phyloP scores from a whole-genome alignment of 139 green algal species.

The Picochlorum sp. region DNA sequence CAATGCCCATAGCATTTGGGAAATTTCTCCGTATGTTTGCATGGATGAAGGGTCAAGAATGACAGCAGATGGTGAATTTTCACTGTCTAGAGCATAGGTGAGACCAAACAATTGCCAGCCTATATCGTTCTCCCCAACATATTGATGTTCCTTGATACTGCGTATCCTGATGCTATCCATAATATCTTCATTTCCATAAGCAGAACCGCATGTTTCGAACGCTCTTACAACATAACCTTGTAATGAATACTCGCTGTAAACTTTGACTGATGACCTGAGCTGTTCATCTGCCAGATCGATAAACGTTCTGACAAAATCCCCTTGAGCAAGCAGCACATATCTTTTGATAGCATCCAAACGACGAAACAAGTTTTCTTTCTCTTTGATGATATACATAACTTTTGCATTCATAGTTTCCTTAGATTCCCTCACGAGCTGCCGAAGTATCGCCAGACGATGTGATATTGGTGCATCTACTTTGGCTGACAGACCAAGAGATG shows the following conservation, averaged over 20 bases:
- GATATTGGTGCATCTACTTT: neutral
- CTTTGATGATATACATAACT: constrained; percentile 63
- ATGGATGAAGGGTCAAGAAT: constrained; percentile 32
- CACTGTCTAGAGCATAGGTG: constrained; percentile 52
- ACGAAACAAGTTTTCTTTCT: constrained; percentile 45
- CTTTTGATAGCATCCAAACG: constrained; percentile 75
- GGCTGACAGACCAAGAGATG: neutral
- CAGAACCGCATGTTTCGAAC: constrained; percentile 48
- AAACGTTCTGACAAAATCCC: constrained; percentile 75
- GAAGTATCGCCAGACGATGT: constrained; percentile 25
- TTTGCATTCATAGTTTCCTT: constrained; percentile 43
- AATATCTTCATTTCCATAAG: constrained; percentile 62
- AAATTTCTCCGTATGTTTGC: constrained; percentile 60
- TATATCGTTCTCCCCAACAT: constrained; percentile 3
- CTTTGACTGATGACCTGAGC: constrained; percentile 22
- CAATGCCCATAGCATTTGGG: constrained; percentile 79
- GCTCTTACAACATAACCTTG: constrained; percentile 64
- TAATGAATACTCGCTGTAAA: constrained; percentile 45
- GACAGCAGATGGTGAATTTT: constrained; percentile 27
- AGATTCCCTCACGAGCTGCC: constrained; percentile 47
- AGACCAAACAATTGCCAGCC: constrained; percentile 92
- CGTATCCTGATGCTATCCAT: constrained; percentile 47
- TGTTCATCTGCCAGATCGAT: constrained; percentile 49
- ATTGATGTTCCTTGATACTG: neutral
- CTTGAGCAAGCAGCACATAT: constrained; percentile 87